phyloP scores from a whole-genome alignment of 202 grass and related monocot species.

The Panicum hallii region DNA sequence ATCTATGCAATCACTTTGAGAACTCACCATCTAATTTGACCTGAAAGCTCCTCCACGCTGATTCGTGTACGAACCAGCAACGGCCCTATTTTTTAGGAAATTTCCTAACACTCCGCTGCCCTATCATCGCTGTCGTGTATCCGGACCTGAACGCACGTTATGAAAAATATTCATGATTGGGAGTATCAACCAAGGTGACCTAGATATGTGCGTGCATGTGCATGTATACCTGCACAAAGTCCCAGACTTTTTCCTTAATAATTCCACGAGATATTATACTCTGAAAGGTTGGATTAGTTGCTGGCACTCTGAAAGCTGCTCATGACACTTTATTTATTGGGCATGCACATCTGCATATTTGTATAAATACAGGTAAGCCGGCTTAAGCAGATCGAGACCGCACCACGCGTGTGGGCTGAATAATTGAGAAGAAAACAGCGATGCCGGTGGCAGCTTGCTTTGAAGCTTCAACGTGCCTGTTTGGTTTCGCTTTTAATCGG shows the following conservation, averaged over 20 bases:
- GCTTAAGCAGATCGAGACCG: neutral
- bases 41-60: neutral
- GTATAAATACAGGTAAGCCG: neutral
- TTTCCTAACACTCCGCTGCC: constrained; percentile 4
- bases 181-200: neutral
- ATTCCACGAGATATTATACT: neutral
- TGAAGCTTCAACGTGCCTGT: constrained; percentile 20
- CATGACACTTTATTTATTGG: neutral
- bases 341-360: neutral
- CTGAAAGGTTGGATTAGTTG: constrained; percentile 18
- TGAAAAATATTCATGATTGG: neutral
- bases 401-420: neutral
- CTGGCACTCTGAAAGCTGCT: neutral
- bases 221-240: constrained; percentile 1
- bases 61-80: constrained; percentile 1
- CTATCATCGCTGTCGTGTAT: neutral
- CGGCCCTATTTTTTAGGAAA: neutral
- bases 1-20: neutral
- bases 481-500: too few relatives aligned
- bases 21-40: constrained; percentile 8
- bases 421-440: neutral
- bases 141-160: neutral
- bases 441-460: neutral
- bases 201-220: constrained; percentile 22
- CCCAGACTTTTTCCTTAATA: too few relatives aligned